phyloP scores from a whole-genome alignment of 345 rosid genomes.

The Acer saccharum region DNA sequence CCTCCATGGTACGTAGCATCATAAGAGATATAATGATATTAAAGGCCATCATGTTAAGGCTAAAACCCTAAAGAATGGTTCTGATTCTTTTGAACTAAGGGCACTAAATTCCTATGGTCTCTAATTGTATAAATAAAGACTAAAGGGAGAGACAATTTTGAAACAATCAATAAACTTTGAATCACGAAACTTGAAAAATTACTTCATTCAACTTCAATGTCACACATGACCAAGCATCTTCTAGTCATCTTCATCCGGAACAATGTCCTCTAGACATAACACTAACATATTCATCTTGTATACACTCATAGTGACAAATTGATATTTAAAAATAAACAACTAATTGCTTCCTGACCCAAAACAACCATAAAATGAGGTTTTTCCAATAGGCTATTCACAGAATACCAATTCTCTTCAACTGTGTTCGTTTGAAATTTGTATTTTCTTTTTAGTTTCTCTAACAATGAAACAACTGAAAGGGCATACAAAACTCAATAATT shows the following conservation, averaged over 20 bases:
- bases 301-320: background rate
- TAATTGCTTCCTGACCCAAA: background rate
- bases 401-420: background rate
- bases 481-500: background rate
- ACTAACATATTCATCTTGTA: background rate
- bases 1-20: no score
- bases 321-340: background rate
- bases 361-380: no score
- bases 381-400: background rate
- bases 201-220: background rate
- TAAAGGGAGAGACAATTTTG: no score
- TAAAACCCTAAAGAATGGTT: background rate
- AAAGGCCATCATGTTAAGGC: background rate
- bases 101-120: background rate
- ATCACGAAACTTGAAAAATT: no score
- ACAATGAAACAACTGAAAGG: background rate
- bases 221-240: background rate
- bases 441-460: background rate
- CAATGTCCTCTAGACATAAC: background rate
- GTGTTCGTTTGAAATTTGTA: background rate
- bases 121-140: background rate
- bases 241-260: background rate
- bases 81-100: background rate
- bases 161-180: no score
- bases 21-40: no score